Evolutionary conservation across 202 grass and related monocot genomes (phyloP), one percentile per base, ranked within the genome.

Genomic region (Musa balbisiana): DNA sequence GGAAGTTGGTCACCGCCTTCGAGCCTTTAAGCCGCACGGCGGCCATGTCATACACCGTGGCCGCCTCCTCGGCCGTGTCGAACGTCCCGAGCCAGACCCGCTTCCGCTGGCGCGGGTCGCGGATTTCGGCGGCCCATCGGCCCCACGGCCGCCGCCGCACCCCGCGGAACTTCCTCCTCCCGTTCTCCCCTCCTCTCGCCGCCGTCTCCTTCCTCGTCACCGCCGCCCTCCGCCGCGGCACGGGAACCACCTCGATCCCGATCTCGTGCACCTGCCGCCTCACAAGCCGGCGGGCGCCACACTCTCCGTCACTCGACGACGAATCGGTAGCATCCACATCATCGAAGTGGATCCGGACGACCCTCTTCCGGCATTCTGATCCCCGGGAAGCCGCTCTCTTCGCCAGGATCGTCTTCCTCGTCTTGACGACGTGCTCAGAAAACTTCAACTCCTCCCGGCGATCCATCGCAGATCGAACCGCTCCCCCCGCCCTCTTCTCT

Each of bases 111-210:
- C 53, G 21, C 43, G 87, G 87, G 75, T 91, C 93, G 71, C 93
- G 90, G 84, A 92, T 92, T 87, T 92, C 90, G 62, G 93, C 93
- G 9, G 87, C 78, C 80, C 76, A 92, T 64, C 77, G 87, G 27
- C 90, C 93, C 93, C 93, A 92, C 23, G 93, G 93, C 16, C 93
- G 84, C 29, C 23, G 70, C 26, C 90, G 80, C 24, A 97, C 90
- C 26, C 93, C 93, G 8, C 86, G 86, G 74, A 91, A 97, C 51
- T 26, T 65, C 22, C 77, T 84, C 56, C 54, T 55, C 54, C 67
- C 52, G 25, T 49, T 51, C 49, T 24, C 13, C 10, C 49, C 54
- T 69, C 4, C 64, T 24, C 4, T 80, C 80, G 14, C 49, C 71
- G 1, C 14, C 67, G 74, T 53, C 62, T 24, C 8, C 3, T 10